Conservation (phyloP, 2,329 filamentous ascomycete species). For the Arthroderma sp. region DNA sequence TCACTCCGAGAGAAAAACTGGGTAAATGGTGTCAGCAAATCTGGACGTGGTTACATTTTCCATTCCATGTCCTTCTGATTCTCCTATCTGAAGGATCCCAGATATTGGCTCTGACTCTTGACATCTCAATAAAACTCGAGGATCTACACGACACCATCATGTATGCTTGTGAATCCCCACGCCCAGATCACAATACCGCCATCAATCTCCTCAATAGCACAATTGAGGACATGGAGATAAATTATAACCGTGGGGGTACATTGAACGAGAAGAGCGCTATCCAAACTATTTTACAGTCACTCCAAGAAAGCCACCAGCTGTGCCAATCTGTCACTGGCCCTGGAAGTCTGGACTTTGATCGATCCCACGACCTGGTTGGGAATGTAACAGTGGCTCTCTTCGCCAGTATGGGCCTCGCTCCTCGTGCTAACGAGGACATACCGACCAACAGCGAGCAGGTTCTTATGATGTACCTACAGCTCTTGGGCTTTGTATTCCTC, state of each 20-base stretch:
- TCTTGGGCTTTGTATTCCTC: conserved; percentile 27
- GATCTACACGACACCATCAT: conserved; percentile 28
- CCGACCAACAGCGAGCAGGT: conserved; percentile 19
- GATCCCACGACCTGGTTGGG: conserved; percentile 23
- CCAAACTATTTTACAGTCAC: conserved; percentile 18
- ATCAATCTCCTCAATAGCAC: conserved; percentile 24
- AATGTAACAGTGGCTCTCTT: conserved; percentile 30
- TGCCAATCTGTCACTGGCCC: conserved; percentile 15
- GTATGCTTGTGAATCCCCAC: conserved; percentile 27
- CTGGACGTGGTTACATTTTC: conserved; percentile 20
- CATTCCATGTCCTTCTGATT: conserved; percentile 33
- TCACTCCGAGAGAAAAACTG: conserved; percentile 38
- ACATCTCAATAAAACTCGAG: conserved; percentile 28
- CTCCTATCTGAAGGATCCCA: conserved; percentile 53
- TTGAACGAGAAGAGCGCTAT: conserved; percentile 22
- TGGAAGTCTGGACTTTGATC: conserved; percentile 15
- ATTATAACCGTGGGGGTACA: conserved; percentile 20
- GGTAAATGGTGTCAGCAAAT: conserved; percentile 46
- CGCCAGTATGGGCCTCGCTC: conserved; percentile 27
- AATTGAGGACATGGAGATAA: conserved; percentile 28
- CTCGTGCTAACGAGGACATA: conserved; percentile 17
- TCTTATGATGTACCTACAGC: conserved; percentile 24
- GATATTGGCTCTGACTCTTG: conserved; percentile 37
- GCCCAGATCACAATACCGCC: conserved; percentile 16
- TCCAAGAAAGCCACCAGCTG: conserved; percentile 17